Conservation (phyloP, 495 filamentous ascomycete genomes). For the Chlorociboria aeruginascens region DNA sequence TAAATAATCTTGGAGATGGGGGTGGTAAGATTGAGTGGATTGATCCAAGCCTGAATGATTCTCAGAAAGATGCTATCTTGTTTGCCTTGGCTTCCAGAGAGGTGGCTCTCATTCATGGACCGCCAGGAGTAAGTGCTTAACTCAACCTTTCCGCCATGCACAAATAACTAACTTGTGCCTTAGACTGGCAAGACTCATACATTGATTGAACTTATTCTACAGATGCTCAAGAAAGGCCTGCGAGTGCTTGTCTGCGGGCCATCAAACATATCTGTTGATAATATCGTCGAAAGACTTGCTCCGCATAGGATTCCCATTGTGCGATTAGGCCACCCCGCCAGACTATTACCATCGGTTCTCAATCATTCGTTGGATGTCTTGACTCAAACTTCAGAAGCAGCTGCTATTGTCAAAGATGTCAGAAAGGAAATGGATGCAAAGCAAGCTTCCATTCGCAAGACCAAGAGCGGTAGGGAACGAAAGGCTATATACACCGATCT, state of each 20-base stretch:
- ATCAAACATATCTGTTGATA: conserved; percentile 94
- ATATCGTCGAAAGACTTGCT: conserved; percentile 89
- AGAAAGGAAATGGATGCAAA: conserved; percentile 88
- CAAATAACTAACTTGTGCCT: background rate
- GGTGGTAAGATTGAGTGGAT: conserved; percentile 50
- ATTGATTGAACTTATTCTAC: conserved; percentile 85
- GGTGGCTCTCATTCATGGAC: conserved; percentile 88
- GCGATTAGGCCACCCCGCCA: conserved; percentile 84
- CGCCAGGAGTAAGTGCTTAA: conserved; percentile 52
- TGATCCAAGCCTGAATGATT: conserved; percentile 72
- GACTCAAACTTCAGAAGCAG: conserved; percentile 85
- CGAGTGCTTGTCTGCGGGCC: conserved; percentile 88
- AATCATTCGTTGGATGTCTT: conserved; percentile 85
- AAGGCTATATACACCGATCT: conserved; percentile 75
- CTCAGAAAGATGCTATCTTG: conserved; percentile 79
- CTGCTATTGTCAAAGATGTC: conserved; percentile 80
- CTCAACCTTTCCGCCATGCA: background rate
- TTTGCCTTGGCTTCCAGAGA: conserved; percentile 78
- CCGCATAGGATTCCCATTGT: conserved; percentile 77
- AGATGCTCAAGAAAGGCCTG: conserved; percentile 57
- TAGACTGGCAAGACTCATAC: conserved; percentile 95
- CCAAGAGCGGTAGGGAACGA: conserved; percentile 65
- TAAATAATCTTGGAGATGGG: conserved; percentile 16
- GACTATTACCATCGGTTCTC: conserved; percentile 78
- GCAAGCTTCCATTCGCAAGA: conserved; percentile 80